phyloP scores from a whole-genome alignment of 2,329 filamentous ascomycete species.

The Fusarium avenaceum region DNA sequence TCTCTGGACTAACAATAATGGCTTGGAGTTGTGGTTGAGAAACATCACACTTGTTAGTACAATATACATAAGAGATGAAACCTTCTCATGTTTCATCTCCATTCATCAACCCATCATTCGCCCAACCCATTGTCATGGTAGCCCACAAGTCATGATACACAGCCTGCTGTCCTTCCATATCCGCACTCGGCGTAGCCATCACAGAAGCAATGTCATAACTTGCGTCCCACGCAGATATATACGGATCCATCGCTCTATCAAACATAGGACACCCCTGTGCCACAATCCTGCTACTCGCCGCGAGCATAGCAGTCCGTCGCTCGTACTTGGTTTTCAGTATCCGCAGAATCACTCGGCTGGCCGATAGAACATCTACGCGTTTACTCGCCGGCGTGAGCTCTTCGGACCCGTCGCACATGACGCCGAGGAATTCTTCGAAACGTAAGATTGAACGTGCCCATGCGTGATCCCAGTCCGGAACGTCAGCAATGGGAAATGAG shows the following conservation, averaged over 20 bases:
- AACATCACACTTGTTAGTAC: not conserved
- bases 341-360: slow-evolving; percentile 61
- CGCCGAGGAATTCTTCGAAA: slow-evolving; percentile 57
- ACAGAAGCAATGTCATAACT: slow-evolving; percentile 44
- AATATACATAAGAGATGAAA: slow-evolving; percentile 3
- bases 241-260: slow-evolving; percentile 63
- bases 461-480: slow-evolving; percentile 54
- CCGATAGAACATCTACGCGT: slow-evolving; percentile 59
- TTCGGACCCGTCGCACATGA: slow-evolving; percentile 49
- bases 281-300: not conserved
- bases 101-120: slow-evolving; percentile 40
- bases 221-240: slow-evolving; percentile 62
- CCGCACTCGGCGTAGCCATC: slow-evolving; percentile 6
- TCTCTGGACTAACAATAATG: no score
- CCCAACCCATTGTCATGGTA: slow-evolving; percentile 64
- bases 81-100: not conserved
- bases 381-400: slow-evolving; percentile 46
- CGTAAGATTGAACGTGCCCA: slow-evolving; percentile 57
- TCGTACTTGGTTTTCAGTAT: slow-evolving; percentile 63
- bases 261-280: slow-evolving; percentile 63
- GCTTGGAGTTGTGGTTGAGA: not conserved
- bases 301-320: slow-evolving; percentile 55
- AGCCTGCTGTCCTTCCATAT: slow-evolving; percentile 41
- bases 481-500: slow-evolving; percentile 60
- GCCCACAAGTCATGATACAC: slow-evolving; percentile 62